These are phyloP conservation scores for Panicum virgatum DNA, from an alignment of 202 grass and related monocot species.

Conservation along the genomic window DNA sequence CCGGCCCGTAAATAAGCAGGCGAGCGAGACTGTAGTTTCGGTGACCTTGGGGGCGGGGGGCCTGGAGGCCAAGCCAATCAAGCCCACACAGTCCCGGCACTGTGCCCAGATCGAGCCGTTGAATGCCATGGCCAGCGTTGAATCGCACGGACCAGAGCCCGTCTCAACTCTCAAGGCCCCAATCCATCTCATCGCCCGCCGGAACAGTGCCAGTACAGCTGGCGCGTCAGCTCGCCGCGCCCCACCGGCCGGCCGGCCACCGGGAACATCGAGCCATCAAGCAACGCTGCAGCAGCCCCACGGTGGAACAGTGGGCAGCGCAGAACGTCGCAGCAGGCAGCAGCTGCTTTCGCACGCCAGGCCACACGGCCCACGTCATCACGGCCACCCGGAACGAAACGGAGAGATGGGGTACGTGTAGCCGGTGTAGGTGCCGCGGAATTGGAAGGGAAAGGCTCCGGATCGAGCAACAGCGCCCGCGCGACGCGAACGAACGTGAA, in stretches of 20 bases:
- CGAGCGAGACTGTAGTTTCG: too few species aligned
- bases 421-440: background rate
- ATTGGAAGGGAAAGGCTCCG: too few species aligned
- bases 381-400: conserved; percentile 25
- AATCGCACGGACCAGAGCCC: background rate
- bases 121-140: conserved; percentile 22
- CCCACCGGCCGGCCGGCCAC: background rate
- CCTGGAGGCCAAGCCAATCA: background rate
- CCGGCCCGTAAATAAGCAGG: too few species aligned
- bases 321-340: background rate
- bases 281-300: background rate
- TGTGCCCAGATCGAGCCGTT: conserved; percentile 36
- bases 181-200: too few species aligned
- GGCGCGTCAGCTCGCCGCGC: background rate
- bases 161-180: too few species aligned
- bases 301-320: conserved; percentile 22
- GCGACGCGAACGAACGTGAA: background rate
- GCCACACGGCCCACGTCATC: background rate
- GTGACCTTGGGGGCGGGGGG: background rate
- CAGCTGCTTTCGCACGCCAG: background rate
- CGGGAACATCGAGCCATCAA: too few species aligned
- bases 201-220: background rate
- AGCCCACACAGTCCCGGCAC: background rate
- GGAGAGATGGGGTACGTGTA: background rate
- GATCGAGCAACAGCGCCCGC: background rate